Evolutionary conservation across 208 protist genomes (phyloP), one percentile per base, ranked within the genome.

Genomic region (Herpetomonas samuelpessoai): DNA sequence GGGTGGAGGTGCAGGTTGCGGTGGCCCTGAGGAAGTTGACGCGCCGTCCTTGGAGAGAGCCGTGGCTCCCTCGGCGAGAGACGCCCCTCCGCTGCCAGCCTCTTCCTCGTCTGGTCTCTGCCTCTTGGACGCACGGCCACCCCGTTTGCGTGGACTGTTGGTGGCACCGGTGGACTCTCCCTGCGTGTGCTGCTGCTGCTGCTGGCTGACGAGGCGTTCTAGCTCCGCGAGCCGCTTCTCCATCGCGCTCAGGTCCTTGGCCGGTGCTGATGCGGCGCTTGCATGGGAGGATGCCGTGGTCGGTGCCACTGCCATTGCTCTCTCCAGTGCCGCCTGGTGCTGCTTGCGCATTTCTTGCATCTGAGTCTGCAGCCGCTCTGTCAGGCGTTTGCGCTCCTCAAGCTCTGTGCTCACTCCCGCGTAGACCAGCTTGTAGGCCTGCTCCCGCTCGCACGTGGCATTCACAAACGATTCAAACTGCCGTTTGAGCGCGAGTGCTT

Each of bases 381-480:
- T 57, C 1, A 68, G 51, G 14, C 38, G 60, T 47, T 66, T 44
- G n/a, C 74, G 59, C 65, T 78, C 76, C 57, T 70, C 73, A 46
- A 86, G 27, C 53, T 93, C 80, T 14, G 60, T 72, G 45, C 71
- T 64, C 1, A 81, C 31, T n/a, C 60, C 49, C 18, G 50, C 29
- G 65, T 87, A 81, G 3, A 90, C 78, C 28, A 76, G 50, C 61
- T 79, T 76, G 57, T 85, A 93, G 6, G 55, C 81, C 28, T 74
- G 79, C 65, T 93, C 82, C 7, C 86, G 76, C 76, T 93, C 82
- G 52, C 71, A 77, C 10, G 73, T 67, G 41, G 72, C 67, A 18
- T 65, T 75, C 21, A 88, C 80, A 58, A 93, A 93, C 3, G 70
- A 57, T 59, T 89, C 79, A 56, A 92, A 89, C 38, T 81, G 65